Evolutionary conservation across 306 rosid genomes (phyloP), one percentile per base, ranked within the genome.

Genomic region (Sechiopsis laciniata): DNA sequence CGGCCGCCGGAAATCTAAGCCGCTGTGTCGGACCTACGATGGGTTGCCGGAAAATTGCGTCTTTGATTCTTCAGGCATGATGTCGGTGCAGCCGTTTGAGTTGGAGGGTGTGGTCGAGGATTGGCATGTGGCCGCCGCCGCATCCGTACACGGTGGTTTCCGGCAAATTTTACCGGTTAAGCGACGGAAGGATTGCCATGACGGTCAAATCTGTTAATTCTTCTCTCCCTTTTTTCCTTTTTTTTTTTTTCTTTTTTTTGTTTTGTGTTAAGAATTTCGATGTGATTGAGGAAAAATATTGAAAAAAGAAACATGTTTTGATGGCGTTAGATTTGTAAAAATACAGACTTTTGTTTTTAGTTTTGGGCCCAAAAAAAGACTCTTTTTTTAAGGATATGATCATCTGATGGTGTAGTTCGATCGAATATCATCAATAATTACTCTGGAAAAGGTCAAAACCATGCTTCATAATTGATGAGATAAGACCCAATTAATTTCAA

Each of bases 1-100:
- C 1, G 98, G 97, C 3, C 80, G 97, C 6, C 82, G 98, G 0
- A 93, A 90, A 82, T 69, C 80, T 46, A 93, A 93, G 80, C 85
- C 87, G 0, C 86, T 87, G 0, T 71, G 85, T 11, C 87, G 22
- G 0, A 90, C 72, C 8, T 50, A 54, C 5, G 77, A 16, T 8
- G 83, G 79, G 4, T 83, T 80, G 45, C 74, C 85, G 9, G 92
- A 78, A 4, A 80, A 71, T 79, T 80, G 83, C 62, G 4, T 84
- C 10, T 82, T 75, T 51, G 92, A 89, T 65, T 78, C 80, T 52
- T 75, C 88, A 8, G 80, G 78, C 78, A 81, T 83, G 15, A 73
- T 55, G 37, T 2, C 37, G 4, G 37, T 32, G 37, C 37, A 32
- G 37, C 37, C 37, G 4, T 32, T 32, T 32, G 37, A 32, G 37